Evolutionary conservation across 2,329 filamentous ascomycete species (phyloP), one percentile per base, ranked within the genome.

Genomic region (Nothophoma quercina): DNA sequence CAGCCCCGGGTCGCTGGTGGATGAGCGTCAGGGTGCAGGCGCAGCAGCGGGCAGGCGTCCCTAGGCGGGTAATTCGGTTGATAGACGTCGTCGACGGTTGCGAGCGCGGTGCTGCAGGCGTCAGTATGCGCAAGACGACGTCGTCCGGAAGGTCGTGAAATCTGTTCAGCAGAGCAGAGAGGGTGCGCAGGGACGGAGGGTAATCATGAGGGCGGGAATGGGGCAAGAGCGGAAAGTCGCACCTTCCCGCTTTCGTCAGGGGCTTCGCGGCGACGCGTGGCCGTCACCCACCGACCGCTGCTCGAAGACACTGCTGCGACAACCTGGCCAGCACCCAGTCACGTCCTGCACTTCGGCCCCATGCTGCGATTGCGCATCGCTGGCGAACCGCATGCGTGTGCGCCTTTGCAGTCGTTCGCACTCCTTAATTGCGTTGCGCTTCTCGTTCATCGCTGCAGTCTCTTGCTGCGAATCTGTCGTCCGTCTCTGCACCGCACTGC

Each of bases 121-220:
- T 49, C 45, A 41, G 51, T 30, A 10, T 40, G 52, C 52, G 52
- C 52, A 22, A 50, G 46, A 40, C 51, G 52, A 51, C 52, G 46
- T 38, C 35, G 45, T 41, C 36, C 38, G 19, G 26, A 10, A 13
- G 16, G 35, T 41, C 40, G 35, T 54, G 40, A 23, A 44, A 26
- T 42, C 49, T 26, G 34, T 25, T 36, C 28, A 42, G 48, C 48
- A 34, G 43, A 39, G 33, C 50, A 43, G 46, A 48, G 48, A 38
- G 47, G 30, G 38, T 33, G 48, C 49, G 44, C 36, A 41, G 51
- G 44, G 45, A 47, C 47, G 47, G 38, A 55, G 47, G 47, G 47
- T 43, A 43, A 49, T 55, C 41, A 55, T 55, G 47, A 55, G 52
- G 52, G 52, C 42, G 52, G 52, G 52, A 55, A 51, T 46, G 52